Evolutionary conservation across 176 grass and related monocot species (phyloP), one percentile per base, ranked within the genome.

Genomic region (Hordeum marinum): DNA sequence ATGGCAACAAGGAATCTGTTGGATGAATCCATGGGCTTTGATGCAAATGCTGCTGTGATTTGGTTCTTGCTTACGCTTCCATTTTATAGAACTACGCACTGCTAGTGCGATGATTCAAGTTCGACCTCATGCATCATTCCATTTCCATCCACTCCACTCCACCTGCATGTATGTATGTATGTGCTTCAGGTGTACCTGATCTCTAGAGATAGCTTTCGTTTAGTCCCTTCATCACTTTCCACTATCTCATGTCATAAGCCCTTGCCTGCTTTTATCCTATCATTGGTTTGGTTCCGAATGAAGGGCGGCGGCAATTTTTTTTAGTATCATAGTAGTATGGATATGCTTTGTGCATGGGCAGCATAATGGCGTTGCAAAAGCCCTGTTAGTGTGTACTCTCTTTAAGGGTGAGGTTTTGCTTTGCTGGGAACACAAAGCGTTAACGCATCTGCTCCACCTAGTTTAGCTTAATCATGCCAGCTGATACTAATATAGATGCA

Each of bases 171-270:
- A 50, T 50, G 25, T 65, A 68, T 67, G 20, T 9, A 58, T 62
- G 58, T 83, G 80, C 75, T 75, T 90, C 85, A 79, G 80, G 89
- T 87, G 80, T 75, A 90, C 89, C 89, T 87, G 84, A 87, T 76
- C 43, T 75, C 48, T 54, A 68, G 72, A 76, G 10, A 62, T 37
- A 27, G 46, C 17, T 27, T 79, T 74, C 79, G 26, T 45, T 8
- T 25, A 7, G 9, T 23, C 18, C 11, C 64, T 84, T 41, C 11
- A 40, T 80, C 11, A 65, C 13, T 54, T 59, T 36, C 27, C 84
- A 86, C 45, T 39, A 26, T 79, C 65, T 43, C 63, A 54, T 63
- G 17, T 4, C n/a, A 7, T 46, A 62, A 75, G 32, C 43, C 65
- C 66, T 46, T 67, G 0, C 45, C 26, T 24, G 31, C 63, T 65